phyloP scores from a whole-genome alignment of 768 basidiomycete species.

The Xanthoconium purpureum region DNA sequence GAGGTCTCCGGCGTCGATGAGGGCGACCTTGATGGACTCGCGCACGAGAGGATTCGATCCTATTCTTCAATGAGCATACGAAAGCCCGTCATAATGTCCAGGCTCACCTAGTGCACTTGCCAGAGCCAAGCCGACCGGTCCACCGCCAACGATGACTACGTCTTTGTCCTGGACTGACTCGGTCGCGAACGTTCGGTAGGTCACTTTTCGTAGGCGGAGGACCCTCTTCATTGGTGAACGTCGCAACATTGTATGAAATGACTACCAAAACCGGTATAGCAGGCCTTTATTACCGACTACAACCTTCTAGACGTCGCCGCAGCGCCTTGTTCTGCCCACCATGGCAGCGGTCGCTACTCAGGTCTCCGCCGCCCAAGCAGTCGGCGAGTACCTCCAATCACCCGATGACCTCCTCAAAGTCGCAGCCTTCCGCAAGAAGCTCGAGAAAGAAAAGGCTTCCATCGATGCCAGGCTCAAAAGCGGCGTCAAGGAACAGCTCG shows the following conservation, averaged over 20 bases:
- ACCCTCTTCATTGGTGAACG: slow-evolving; percentile 8
- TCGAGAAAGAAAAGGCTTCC: slow-evolving; percentile 94
- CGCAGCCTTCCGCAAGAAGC: slow-evolving; percentile 83
- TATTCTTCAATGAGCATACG: slow-evolving; percentile 22
- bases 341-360: slow-evolving; percentile 46
- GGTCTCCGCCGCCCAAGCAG: slow-evolving; percentile 79
- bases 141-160: slow-evolving; percentile 92
- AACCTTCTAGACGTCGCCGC: no score
- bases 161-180: slow-evolving; percentile 56
- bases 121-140: slow-evolving; percentile 86
- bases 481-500: slow-evolving; percentile 90
- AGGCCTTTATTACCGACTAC: no score
- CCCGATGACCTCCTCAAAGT: slow-evolving; percentile 93
- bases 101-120: slow-evolving; percentile 79
- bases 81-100: neutral
- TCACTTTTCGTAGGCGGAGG: slow-evolving; percentile 2
- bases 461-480: slow-evolving; percentile 87
- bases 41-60: slow-evolving; percentile 52
- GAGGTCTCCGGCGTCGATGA: slow-evolving; percentile 83
- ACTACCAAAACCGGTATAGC: neutral
- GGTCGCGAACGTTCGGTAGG: slow-evolving; percentile 19
- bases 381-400: slow-evolving; percentile 87
- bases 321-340: neutral
- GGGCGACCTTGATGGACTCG: slow-evolving; percentile 57
- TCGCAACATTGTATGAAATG: slow-evolving; percentile 4